These are phyloP conservation scores for Dothistroma pini DNA, from an alignment of 2,329 filamentous ascomycete species.

Conservation along the genomic window DNA sequence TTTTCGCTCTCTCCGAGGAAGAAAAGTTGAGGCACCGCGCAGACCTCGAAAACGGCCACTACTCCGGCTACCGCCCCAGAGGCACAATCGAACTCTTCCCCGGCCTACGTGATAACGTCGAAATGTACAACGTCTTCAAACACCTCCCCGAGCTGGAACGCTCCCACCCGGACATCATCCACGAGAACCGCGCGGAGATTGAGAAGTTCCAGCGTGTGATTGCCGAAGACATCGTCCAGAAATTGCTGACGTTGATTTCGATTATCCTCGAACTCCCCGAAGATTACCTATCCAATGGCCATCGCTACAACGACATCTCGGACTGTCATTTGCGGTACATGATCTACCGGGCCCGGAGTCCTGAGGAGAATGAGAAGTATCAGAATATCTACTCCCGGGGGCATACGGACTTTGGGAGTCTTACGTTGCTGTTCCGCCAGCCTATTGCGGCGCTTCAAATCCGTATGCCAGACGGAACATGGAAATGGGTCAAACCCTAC, in stretches of 20 bases:
- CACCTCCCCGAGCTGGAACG: constrained; percentile 34
- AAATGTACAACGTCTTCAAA: constrained; percentile 59
- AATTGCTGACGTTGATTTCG: constrained; percentile 58
- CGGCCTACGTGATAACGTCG: constrained; percentile 49
- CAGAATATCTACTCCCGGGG: constrained; percentile 34
- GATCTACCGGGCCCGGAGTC: constrained; percentile 29
- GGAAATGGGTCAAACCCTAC: constrained; percentile 43
- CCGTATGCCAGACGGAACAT: constrained; percentile 34
- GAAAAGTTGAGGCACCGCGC: constrained; percentile 57
- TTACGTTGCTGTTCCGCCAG: constrained; percentile 45
- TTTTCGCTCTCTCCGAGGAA: constrained; percentile 55
- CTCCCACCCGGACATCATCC: constrained; percentile 34
- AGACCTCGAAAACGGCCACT: constrained; percentile 31
- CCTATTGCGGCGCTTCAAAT: constrained; percentile 42
- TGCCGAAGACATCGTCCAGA: constrained; percentile 55
- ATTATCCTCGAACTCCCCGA: constrained; percentile 60
- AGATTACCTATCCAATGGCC: constrained; percentile 53
- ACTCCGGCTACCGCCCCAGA: constrained; percentile 30
- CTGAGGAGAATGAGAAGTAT: constrained; percentile 29
- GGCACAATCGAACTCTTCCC: constrained; percentile 24
- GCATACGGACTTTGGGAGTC: constrained; percentile 43
- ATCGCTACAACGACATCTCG: constrained; percentile 54
- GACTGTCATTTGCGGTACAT: constrained; percentile 32
- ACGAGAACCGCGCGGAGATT: constrained; percentile 53
- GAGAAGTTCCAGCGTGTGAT: constrained; percentile 51